Evolutionary conservation across 2,329 filamentous ascomycete genomes (phyloP).

Genomic region (Neofusicoccum ribis): DNA sequence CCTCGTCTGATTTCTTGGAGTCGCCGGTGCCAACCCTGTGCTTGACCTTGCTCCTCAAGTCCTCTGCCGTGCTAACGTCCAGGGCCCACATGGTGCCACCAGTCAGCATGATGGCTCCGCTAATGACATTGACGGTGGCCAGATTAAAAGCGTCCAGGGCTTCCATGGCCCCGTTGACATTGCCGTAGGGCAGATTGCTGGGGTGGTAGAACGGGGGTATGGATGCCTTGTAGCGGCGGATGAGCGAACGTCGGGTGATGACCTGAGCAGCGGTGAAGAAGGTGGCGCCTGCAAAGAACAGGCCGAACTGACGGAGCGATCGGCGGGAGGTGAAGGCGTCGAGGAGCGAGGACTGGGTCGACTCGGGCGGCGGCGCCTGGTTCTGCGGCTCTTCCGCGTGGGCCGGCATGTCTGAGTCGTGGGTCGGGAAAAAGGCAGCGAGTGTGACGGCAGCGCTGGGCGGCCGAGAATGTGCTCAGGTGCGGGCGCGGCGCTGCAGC

Average conservation of each 20-base stretch:
- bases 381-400: constrained; percentile 16
- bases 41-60: constrained; percentile 61
- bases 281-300: constrained; percentile 73
- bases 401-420: not conserved
- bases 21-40: constrained; percentile 46
- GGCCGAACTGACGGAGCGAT: constrained; percentile 61
- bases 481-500: not conserved
- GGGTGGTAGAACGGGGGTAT: constrained; percentile 72
- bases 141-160: constrained; percentile 81
- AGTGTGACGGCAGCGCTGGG: not conserved
- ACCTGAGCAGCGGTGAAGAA: constrained; percentile 73
- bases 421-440: constrained; percentile 1
- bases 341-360: constrained; percentile 22
- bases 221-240: constrained; percentile 60
- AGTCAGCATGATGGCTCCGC: constrained; percentile 70
- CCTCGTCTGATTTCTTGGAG: constrained; percentile 52
- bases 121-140: constrained; percentile 82
- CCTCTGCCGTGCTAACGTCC: constrained; percentile 60
- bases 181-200: constrained; percentile 49
- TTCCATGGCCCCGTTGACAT: constrained; percentile 66
- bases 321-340: constrained; percentile 45
- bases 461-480: constrained; percentile 8
- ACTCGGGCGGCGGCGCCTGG: constrained; percentile 21
- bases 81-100: constrained; percentile 76
- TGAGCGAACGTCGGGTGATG: constrained; percentile 64